A percentile compares a stretch with the other conserved stretches of the same genome.
phyloP scores from a whole-genome alignment of 306 rosid genomes.

The Rosa multiflora region DNA sequence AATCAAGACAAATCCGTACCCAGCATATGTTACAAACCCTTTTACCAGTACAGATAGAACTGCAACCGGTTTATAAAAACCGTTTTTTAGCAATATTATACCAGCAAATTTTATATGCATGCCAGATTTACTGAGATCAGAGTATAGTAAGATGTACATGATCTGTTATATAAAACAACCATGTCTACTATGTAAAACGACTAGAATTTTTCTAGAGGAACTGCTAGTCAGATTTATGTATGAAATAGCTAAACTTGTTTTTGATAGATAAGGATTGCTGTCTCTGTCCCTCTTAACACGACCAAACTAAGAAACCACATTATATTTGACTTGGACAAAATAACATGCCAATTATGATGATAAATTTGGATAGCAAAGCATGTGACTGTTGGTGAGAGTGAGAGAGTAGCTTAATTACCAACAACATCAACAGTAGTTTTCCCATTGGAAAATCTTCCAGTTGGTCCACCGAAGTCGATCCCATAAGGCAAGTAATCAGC shows the following conservation, averaged over 20 bases:
- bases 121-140: not conserved
- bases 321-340: not conserved
- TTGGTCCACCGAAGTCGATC: conserved; percentile 73
- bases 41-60: not conserved
- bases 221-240: not conserved
- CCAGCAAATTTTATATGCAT: not conserved
- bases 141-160: not conserved
- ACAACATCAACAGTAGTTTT: conserved; percentile 72
- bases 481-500: conserved; percentile 85
- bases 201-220: not conserved
- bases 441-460: conserved; percentile 91
- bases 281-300: not conserved
- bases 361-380: not conserved
- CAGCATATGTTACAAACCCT: not conserved
- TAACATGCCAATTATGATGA: not conserved
- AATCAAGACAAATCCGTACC: too few species aligned
- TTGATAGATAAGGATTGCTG: not conserved
- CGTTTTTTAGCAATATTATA: not conserved
- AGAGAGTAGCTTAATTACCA: conserved; percentile 42
- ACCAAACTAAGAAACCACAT: not conserved
- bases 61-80: not conserved
- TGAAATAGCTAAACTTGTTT: not conserved
- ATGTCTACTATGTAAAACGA: too few species aligned
- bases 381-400: not conserved
- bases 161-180: not conserved